These are phyloP conservation scores for Margaritispora aquatica DNA, from an alignment of 495 filamentous ascomycete genomes.

Conservation along the genomic window DNA sequence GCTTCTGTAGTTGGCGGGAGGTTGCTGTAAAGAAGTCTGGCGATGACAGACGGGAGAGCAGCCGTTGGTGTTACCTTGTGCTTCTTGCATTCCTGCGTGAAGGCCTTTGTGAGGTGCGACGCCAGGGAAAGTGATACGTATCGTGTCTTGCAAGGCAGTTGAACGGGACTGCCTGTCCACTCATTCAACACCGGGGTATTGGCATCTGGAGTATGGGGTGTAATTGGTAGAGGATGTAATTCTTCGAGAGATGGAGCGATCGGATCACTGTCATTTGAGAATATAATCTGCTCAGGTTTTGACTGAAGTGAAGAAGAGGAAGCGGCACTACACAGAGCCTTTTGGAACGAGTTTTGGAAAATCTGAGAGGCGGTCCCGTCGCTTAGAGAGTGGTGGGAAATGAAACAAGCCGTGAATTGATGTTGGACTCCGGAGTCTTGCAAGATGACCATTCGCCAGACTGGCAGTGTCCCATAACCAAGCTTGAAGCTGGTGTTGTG, in stretches of 20 bases:
- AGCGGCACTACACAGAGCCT: background rate
- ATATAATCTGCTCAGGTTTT: background rate
- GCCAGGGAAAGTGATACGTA: background rate
- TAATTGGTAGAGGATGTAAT: background rate
- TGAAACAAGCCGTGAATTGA: slow-evolving; percentile 10
- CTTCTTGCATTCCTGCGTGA: slow-evolving; percentile 6
- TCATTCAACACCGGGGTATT: background rate
- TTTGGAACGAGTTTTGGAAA: slow-evolving; percentile 4
- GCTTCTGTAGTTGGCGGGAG: background rate
- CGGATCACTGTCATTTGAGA: background rate
- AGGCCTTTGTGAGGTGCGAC: background rate
- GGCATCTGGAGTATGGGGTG: background rate
- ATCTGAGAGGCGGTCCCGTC: slow-evolving; percentile 5
- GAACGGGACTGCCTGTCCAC: background rate
- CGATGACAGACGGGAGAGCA: background rate
- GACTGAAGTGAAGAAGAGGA: background rate
- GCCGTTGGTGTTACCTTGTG: background rate
- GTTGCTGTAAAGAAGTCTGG: background rate
- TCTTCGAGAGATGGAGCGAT: background rate
- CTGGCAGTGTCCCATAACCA: background rate
- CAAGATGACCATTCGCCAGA: slow-evolving; percentile 8
- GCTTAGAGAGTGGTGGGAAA: slow-evolving; percentile 8
- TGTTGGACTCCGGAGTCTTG: background rate
- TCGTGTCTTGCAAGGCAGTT: background rate
- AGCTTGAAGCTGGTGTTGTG: slow-evolving; percentile 7